phyloP scores from a whole-genome alignment of 148 eudicot species.

The Rhododendron williamsianum region DNA sequence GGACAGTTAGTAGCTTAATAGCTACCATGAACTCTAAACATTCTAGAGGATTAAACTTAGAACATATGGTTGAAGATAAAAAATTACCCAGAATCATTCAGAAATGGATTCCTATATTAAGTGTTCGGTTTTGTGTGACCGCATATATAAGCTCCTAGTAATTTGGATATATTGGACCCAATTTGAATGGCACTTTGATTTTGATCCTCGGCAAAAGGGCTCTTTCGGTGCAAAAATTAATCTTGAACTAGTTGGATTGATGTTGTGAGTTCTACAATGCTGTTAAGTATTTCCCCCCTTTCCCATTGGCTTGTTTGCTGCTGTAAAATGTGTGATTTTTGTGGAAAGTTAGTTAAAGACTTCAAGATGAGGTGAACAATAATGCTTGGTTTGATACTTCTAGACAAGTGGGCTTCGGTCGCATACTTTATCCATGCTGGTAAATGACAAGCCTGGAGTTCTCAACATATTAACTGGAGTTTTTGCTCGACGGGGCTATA shows the following conservation, averaged over 20 bases:
- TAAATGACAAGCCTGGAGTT: conserved; percentile 80
- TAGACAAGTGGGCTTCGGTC: conserved; percentile 82
- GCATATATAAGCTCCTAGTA: background rate
- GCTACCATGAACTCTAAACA: background rate
- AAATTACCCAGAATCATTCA: background rate
- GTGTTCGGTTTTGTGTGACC: background rate
- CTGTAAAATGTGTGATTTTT: background rate
- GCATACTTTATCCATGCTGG: conserved; percentile 87
- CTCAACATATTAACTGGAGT: conserved; percentile 81
- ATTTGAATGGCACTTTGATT: background rate
- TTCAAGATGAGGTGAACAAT: conserved; percentile 1
- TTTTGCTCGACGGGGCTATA: conserved; percentile 81
- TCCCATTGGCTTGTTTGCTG: background rate
- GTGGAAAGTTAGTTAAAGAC: background rate
- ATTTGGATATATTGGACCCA: background rate
- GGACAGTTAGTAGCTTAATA: background rate
- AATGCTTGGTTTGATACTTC: conserved; percentile 19
- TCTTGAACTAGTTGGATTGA: background rate
- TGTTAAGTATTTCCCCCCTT: background rate
- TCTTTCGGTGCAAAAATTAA: background rate
- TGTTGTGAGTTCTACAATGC: background rate
- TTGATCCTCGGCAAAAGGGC: background rate
- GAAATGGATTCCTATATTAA: background rate
- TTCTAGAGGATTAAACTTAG: background rate
- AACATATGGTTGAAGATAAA: background rate